Evolutionary conservation across 257 asterid species (phyloP), one percentile per base, ranked within the genome.

Genomic region (Plectranthus barbatus): DNA sequence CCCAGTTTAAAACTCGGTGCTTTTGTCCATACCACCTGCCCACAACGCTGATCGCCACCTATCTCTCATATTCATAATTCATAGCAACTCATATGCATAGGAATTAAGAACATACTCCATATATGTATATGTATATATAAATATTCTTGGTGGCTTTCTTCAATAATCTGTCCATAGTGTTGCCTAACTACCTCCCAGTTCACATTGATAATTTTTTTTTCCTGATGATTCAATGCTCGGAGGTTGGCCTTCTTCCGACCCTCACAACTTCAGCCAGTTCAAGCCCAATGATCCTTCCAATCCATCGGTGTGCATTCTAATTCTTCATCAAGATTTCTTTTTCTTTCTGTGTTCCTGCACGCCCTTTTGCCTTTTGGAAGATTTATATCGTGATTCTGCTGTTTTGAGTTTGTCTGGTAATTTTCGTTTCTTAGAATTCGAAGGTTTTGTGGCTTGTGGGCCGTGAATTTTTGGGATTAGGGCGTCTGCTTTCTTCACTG

Each of bases 211-310:
- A 36, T 7, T 39, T 55, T 13, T 62, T 34, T 55, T 13, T 62
- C 17, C 33, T 62, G 45, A 68, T 69, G 83, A 68, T 71, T 62
- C 83, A 77, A 81, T 75, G 83, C 72, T 81, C 6, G 77, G 79
- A 18, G 53, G 71, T 15, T 81, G 81, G 86, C 83, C 86, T 63
- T 75, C 79, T 15, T 41, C 61, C 74, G 76, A 81, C 77, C 81
- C 83, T 23, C 76, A 72, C 37, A 77, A 81, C 77, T 77, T 81
- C 72, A 80, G 77, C 76, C 83, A 75, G 81, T 72, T 77, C 67
- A 75, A 69, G 45, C 77, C 81, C 60, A 75, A 75, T 66, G 79
- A 77, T 60, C 81, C 85, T 60, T 55, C 79, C 40, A 81, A 78
- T 48, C 77, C 83, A 13, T 74, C 80, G 85, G 86, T 81, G 66